Conservation (phyloP, 306 rosid genomes). For the Prunus davidiana region DNA sequence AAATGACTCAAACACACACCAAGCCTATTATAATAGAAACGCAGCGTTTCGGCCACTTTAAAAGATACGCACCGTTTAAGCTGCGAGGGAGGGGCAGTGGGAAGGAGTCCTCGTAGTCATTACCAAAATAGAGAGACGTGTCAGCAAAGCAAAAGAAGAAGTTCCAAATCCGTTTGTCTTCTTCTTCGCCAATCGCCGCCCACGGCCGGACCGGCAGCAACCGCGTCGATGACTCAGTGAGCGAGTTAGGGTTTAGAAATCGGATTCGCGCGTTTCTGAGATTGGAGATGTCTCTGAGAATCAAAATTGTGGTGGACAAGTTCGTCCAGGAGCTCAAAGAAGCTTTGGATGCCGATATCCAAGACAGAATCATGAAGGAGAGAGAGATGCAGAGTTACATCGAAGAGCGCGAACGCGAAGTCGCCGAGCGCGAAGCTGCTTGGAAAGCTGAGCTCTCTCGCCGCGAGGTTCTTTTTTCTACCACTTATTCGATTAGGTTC, state of each 20-base stretch:
- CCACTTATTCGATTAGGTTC: neutral
- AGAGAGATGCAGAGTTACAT: conserved; percentile 99
- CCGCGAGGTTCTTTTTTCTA: conserved; percentile 64
- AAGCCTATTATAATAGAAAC: no score
- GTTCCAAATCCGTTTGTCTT: conserved; percentile 7
- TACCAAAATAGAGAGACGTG: conserved; percentile 1
- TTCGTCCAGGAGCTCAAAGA: conserved; percentile 91
- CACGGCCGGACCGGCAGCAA: neutral
- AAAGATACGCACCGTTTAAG: neutral
- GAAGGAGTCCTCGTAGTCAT: neutral
- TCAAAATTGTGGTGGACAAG: conserved; percentile 90
- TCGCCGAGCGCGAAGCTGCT: conserved; percentile 99
- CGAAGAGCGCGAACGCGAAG: conserved; percentile 96
- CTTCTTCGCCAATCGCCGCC: conserved; percentile 6
- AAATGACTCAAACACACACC: no score
- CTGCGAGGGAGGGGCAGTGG: neutral
- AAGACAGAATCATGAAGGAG: conserved; percentile 94
- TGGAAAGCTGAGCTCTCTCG: conserved; percentile 99
- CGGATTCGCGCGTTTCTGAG: neutral
- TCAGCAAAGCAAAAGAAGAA: conserved; percentile 9
- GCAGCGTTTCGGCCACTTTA: no score
- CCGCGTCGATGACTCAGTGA: neutral
- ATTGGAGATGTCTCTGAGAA: conserved; percentile 75
- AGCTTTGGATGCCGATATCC: conserved; percentile 92
- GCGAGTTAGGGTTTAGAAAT: neutral